Evolutionary conservation across 257 asterid genomes (phyloP).

Genomic region (Plectranthus barbatus): DNA sequence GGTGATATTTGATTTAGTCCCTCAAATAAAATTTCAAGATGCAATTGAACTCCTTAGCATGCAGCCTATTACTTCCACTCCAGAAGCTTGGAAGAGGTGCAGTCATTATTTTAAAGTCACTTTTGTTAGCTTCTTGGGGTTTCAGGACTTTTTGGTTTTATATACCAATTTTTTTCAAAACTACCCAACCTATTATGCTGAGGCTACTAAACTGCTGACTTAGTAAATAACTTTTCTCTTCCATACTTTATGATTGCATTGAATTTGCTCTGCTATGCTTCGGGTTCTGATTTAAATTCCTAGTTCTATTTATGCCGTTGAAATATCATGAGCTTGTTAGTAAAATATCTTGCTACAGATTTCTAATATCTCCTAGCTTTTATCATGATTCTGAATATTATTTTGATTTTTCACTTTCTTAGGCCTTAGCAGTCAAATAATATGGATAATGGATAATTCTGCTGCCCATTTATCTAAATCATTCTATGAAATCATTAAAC

Average conservation of each 20-base stretch:
- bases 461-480: not conserved
- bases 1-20: constrained; percentile 95
- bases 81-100: constrained; percentile 96
- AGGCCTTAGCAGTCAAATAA: not conserved
- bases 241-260: not conserved
- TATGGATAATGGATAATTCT: not conserved
- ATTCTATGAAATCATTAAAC: not conserved
- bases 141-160: not conserved
- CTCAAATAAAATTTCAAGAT: constrained; percentile 84
- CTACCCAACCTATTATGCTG: not conserved
- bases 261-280: not conserved
- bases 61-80: constrained; percentile 93
- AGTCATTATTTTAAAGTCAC: constrained; percentile 5
- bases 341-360: not conserved
- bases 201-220: constrained; percentile 12
- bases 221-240: not conserved
- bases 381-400: not conserved
- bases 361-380: not conserved
- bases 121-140: not conserved
- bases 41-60: constrained; percentile 87
- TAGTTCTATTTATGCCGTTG: not conserved
- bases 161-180: constrained; percentile 1
- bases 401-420: not conserved
- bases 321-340: not conserved
- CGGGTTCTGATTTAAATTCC: not conserved